Conservation (phyloP, 2,329 filamentous ascomycete species). For the Alternaria conjuncta region DNA sequence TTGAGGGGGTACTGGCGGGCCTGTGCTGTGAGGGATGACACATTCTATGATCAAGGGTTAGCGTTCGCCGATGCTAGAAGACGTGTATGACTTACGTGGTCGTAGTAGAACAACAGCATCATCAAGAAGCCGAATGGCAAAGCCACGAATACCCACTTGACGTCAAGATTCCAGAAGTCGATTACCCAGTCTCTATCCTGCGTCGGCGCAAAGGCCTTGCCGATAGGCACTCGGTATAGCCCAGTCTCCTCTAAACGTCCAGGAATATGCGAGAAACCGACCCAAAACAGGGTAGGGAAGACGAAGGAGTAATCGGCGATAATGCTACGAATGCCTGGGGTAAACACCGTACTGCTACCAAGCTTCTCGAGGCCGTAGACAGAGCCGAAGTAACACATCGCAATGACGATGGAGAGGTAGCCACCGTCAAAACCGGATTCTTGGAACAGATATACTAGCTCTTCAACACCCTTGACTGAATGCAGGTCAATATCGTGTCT, state of each 20-base stretch:
- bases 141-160: slow-evolving; percentile 61
- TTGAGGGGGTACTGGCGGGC: slow-evolving; percentile 60
- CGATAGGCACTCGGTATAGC: slow-evolving; percentile 52
- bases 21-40: slow-evolving; percentile 61
- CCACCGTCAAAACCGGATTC: slow-evolving; percentile 51
- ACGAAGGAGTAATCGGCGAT: slow-evolving; percentile 60
- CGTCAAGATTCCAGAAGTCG: slow-evolving; percentile 60
- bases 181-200: slow-evolving; percentile 57
- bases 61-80: neutral
- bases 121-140: slow-evolving; percentile 61
- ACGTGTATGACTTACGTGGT: slow-evolving; percentile 51
- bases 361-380: slow-evolving; percentile 60
- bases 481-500: neutral
- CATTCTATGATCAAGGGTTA: slow-evolving; percentile 43
- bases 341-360: slow-evolving; percentile 54
- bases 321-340: slow-evolving; percentile 53
- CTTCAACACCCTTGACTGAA: slow-evolving; percentile 63
- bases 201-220: slow-evolving; percentile 57
- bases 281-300: slow-evolving; percentile 60
- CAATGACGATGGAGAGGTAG: slow-evolving; percentile 58
- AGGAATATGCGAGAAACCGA: slow-evolving; percentile 61
- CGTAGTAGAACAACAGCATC: slow-evolving; percentile 64
- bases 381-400: slow-evolving; percentile 59
- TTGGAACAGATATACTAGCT: slow-evolving; percentile 60
- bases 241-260: slow-evolving; percentile 53